Conservation (phyloP, 75 land plant genomes). For the Chamaecyparis obtusa region DNA sequence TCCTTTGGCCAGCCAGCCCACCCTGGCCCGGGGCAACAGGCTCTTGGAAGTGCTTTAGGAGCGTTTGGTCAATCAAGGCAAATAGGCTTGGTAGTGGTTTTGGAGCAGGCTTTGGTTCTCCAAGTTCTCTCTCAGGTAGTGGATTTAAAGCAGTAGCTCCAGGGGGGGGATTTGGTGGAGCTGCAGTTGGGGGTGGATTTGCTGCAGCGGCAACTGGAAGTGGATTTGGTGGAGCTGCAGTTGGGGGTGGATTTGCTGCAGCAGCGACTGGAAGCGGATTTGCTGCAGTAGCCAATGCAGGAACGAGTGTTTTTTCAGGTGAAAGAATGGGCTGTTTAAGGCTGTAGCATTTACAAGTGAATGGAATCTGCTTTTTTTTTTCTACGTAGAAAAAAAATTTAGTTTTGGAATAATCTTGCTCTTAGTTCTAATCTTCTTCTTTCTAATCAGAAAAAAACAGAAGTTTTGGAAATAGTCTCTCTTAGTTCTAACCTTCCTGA, state of each 20-base stretch:
- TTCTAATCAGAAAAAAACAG: neutral
- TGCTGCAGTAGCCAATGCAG: conserved; percentile 29
- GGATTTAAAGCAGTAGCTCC: conserved; percentile 34
- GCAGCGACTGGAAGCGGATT: conserved; percentile 41
- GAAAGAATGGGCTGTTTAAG: neutral
- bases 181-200: conserved; percentile 40
- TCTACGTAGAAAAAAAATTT: neutral
- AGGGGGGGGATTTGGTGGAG: conserved; percentile 53
- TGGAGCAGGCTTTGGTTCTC: conserved; percentile 40
- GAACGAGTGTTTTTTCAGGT: conserved; percentile 17
- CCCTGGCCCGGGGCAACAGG: conserved; percentile 88
- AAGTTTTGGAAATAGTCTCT: neutral
- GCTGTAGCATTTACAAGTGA: neutral
- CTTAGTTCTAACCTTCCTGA: neutral
- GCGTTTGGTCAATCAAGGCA: conserved; percentile 98
- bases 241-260: conserved; percentile 45
- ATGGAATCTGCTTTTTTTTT: neutral
- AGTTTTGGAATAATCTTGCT: neutral
- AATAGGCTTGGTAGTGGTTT: conserved; percentile 58
- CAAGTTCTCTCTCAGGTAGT: conserved; percentile 24
- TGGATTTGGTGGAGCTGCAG: conserved; percentile 44
- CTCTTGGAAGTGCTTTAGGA: conserved; percentile 90
- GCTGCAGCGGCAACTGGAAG: conserved; percentile 33
- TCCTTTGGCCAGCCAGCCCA: conserved; percentile 86
- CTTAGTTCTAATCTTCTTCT: too few species aligned